Percentiles rank a stretch among this genome's conserved stretches.
Evolutionary conservation across 257 asterid genomes (phyloP).

Genomic region (Nicotiana obtusifolia): DNA sequence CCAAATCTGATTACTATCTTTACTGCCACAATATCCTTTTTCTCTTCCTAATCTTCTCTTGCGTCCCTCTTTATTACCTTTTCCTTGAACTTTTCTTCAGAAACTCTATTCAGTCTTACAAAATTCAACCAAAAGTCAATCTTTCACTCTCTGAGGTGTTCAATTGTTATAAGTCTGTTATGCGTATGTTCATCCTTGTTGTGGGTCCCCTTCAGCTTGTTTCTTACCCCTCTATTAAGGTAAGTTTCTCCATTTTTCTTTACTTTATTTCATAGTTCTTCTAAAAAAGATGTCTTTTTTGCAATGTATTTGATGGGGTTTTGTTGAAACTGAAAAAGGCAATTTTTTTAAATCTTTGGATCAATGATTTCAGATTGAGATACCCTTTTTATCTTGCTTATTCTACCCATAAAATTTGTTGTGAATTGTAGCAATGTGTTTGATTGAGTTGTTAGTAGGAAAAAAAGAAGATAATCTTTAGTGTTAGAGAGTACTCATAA

Average conservation of each 20-base stretch:
- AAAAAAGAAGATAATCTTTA: not conserved
- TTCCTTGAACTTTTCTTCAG: constrained; percentile 49
- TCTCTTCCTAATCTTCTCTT: constrained; percentile 73
- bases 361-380: not conserved
- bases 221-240: constrained; percentile 77
- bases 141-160: constrained; percentile 53
- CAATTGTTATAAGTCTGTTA: constrained; percentile 74
- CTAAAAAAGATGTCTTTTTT: not conserved
- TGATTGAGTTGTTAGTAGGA: not conserved
- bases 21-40: constrained; percentile 85
- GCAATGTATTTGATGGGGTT: not conserved
- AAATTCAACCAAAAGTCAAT: constrained; percentile 78
- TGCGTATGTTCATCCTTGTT: constrained; percentile 76
- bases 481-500: not conserved
- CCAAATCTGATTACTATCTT: constrained; percentile 81
- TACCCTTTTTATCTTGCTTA: not conserved
- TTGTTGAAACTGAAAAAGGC: not conserved
- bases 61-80: constrained; percentile 61
- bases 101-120: constrained; percentile 36
- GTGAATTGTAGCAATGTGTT: not conserved
- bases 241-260: constrained; percentile 2
- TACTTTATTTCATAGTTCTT: not conserved
- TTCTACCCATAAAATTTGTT: not conserved
- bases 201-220: constrained; percentile 94
- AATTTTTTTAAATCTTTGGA: not conserved